Evolutionary conservation across 2,329 filamentous ascomycete species (phyloP), one percentile per base, ranked within the genome.

Genomic region (Fusarium multiceps): DNA sequence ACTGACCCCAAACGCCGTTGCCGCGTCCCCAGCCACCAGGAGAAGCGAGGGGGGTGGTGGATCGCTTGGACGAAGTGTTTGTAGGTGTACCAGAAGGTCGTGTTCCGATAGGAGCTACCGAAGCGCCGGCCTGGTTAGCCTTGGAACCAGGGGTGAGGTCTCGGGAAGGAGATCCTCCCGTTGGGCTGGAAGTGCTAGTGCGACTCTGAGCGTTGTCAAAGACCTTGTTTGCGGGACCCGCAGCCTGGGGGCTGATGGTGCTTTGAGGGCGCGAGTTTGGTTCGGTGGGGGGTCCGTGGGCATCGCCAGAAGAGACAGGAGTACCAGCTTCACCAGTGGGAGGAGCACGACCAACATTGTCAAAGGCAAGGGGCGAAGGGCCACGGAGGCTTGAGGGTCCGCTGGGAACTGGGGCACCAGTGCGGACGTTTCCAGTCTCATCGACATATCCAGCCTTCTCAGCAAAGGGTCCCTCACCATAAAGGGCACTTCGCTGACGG

Each of bases 41-140:
- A n/a, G 94, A 97, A n/a, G 94, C 90, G 30, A 97, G 86, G 56
- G 95, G 94, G 4, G 94, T 97, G 10, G 93, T 97, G 1, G 94
- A 93, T 63, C 93, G 92, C 79, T 96, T 96, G 80, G 84, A 83
- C 65, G 87, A 86, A 42, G 81, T 80, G 28, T 77, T 79, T 32
- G 80, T 82, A n/a, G 88, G 82, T 34, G 85, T 86, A 41, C 86
- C 87, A 20, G 88, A 86, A 6, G 95, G 95, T 46, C 96, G 91
- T 61, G 95, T 98, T 69, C 96, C 96, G 74, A 98, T 98, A 20
- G 96, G 95, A 23, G 94, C 95, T 55, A 98, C 94, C 7, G 92
- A 86, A 60, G 86, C 85, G 58, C 86, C 87, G 51, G 84, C 79
- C 66, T 86, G 85, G 50, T 83, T 83, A 67, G 87, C 78, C 82